Base-by-base conservation (phyloP, 2,329 filamentous ascomycete genomes). In the Beauveria australis region DNA sequence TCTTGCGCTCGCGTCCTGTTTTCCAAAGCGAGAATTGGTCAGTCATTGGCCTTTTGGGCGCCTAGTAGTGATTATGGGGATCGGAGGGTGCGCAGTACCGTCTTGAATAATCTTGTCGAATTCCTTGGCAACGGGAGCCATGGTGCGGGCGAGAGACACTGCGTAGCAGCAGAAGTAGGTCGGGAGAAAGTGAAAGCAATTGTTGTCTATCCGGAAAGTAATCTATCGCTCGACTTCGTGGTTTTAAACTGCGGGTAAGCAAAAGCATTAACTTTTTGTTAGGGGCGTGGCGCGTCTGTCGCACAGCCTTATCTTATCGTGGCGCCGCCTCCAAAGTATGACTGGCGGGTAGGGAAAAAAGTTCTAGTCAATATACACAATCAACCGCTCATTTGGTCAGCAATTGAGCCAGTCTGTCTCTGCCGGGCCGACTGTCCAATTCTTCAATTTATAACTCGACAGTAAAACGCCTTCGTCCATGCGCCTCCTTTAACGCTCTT, bases 1-100 rank as follows among this genome's bases (percentile, higher is more conserved):
- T 87, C 75, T 88, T 88, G 71, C 85, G 84, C 71, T 89, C 81
- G 63, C 88, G 86, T 63, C 79, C 84, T 85, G 66, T 44, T 48
- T 10, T 47, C 1, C 9, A 33, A 30, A 16, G 12, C 33, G 28
- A 6, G 0, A 16, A 33, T n/a, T n/a, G 33, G 40, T 33, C 53
- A 19, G 37, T 30, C 22, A 7, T 30, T 7, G 8, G 33, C 33
- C 5, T 33, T 41, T 6, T 8, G 37, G 18, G 14, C 7, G 33
- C 52, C 19, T 1, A 12, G 49, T n/a, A 14, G 33, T 33, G 33
- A 9, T 28, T 19, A 16, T 53, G 40, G 22, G 52, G n/a, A 12
- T 37, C 9, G 26, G 18, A 12, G 26, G 18, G 46, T 43, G 22
- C 24, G 22, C 22, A 26, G 53, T 55, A 63, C 63, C 63, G 12